Evolutionary conservation across 2,329 filamentous ascomycete species (phyloP), one percentile per base, ranked within the genome.

Genomic region (Curvularia hawaiiensis): DNA sequence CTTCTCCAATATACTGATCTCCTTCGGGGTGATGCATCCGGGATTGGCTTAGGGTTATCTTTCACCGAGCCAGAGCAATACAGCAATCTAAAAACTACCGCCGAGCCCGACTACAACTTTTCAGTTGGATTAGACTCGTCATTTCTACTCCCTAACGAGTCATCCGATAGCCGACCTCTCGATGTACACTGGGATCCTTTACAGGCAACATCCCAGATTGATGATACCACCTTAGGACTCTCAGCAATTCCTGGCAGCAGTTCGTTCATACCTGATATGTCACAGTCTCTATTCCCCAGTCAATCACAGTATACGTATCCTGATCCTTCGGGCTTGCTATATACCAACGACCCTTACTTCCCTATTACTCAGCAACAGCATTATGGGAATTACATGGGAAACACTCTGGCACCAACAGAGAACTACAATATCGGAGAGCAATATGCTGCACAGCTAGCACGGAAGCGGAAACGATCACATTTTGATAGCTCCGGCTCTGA

Each of bases 401-500:
- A 51, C n/a, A 11, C 47, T 20, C 47, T 54, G 3, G 51, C 44
- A 16, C 54, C 41, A 48, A 1, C 14, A 24, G 26, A 52, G 3
- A 28, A 16, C 24, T 22, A 55, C 39, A 28, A 26, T 30, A 16
- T 8, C 30, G 28, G n/a, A 45, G 31, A 52, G 8, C 48, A 47
- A 22, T 7, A 26, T 18, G 39, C 16, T 20, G 28, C 22, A 11
- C 51, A 48, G 22, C 20, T 44, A 40, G 31, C 30, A 26, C 38
- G 16, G 16, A 53, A 59, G 35, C 53, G 53, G 12, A 52, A 56
- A 18, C 51, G 35, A 10, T 41, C 35, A 11, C 26, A 12, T n/a
- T 60, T 56, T 16, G 14, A 35, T n/a, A 54, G 52, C 28, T 52
- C 54, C 0, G 52, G 49, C 11, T 60, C 52, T 14, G 58, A 58